Conservation (phyloP, 2,329 filamentous ascomycete genomes). For the Pseudogymnoascus sp. region DNA sequence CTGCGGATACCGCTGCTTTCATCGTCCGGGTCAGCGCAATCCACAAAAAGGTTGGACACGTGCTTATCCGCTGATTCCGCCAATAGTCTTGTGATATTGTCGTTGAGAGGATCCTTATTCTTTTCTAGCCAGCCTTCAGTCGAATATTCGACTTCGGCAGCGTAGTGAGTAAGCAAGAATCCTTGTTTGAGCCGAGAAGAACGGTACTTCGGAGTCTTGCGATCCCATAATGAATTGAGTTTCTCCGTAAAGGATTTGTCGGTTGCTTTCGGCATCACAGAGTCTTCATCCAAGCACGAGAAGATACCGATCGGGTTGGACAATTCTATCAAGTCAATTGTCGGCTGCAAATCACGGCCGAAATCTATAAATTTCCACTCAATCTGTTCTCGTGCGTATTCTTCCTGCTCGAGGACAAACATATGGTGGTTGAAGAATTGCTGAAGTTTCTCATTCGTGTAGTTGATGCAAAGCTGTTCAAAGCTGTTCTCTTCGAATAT, state of each 20-base stretch:
- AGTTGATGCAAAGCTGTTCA: constrained; percentile 98
- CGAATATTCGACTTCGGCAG: constrained; percentile 93
- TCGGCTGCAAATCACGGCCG: constrained; percentile 90
- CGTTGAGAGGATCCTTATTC: constrained; percentile 97
- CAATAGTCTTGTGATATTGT: constrained; percentile 86
- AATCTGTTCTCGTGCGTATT: constrained; percentile 94
- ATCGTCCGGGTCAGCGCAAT: constrained; percentile 78
- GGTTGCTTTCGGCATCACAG: constrained; percentile 97
- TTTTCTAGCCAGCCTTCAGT: constrained; percentile 95
- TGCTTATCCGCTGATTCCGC: constrained; percentile 76
- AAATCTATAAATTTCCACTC: constrained; percentile 99
- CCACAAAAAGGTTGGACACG: constrained; percentile 73
- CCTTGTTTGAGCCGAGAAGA: constrained; percentile 80
- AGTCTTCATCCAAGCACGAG: constrained; percentile 94
- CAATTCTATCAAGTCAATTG: constrained; percentile 92
- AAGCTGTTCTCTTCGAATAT: constrained; percentile 99
- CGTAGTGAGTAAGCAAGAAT: constrained; percentile 94
- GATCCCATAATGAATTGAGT: constrained; percentile 92
- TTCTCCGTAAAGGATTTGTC: constrained; percentile 97
- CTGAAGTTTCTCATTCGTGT: constrained; percentile 97
- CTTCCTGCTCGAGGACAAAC: constrained; percentile 97
- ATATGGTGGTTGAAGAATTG: constrained; percentile 99
- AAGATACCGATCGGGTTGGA: constrained; percentile 98
- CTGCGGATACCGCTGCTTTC: constrained; percentile 54
- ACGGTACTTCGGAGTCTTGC: constrained; percentile 88